These are phyloP conservation scores for Schizopora paradoxa DNA, from an alignment of 1,284 basidiomycete species.

Conservation along the genomic window DNA sequence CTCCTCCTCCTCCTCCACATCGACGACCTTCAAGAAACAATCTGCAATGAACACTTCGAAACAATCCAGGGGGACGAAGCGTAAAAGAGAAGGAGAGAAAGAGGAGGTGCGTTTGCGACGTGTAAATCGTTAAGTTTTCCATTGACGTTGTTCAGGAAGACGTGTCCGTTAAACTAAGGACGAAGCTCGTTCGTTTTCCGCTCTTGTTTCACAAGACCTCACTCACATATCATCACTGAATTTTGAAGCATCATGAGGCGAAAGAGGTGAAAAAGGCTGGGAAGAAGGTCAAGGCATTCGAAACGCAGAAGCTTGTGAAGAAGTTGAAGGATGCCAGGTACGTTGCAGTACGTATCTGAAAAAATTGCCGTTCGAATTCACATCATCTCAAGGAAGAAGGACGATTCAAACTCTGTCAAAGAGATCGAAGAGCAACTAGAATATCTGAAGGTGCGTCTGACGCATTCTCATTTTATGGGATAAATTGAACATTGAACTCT, in stretches of 20 bases:
- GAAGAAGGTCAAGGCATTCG: slow-evolving; percentile 81
- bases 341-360: slow-evolving; percentile 18
- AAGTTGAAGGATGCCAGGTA: slow-evolving; percentile 71
- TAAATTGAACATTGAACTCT: slow-evolving; percentile 9
- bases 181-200: slow-evolving; percentile 13
- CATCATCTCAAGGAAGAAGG: slow-evolving; percentile 35
- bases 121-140: too few relatives aligned
- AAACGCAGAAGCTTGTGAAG: slow-evolving; percentile 80
- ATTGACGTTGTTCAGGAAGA: slow-evolving; percentile 16
- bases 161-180: slow-evolving; percentile 5
- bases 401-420: slow-evolving; percentile 29
- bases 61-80: too few relatives aligned
- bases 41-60: too few relatives aligned
- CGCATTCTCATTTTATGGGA: slow-evolving; percentile 3
- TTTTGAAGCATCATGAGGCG: slow-evolving; percentile 60
- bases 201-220: background rate
- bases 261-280: slow-evolving; percentile 64
- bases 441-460: slow-evolving; percentile 53
- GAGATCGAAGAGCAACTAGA: slow-evolving; percentile 64
- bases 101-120: too few relatives aligned
- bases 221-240: background rate
- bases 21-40: too few relatives aligned
- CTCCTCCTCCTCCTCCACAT: too few relatives aligned
- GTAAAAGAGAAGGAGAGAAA: too few relatives aligned
- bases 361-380: background rate